Base-by-base conservation (phyloP, 345 rosid genomes). In the Murraya koenigii region DNA sequence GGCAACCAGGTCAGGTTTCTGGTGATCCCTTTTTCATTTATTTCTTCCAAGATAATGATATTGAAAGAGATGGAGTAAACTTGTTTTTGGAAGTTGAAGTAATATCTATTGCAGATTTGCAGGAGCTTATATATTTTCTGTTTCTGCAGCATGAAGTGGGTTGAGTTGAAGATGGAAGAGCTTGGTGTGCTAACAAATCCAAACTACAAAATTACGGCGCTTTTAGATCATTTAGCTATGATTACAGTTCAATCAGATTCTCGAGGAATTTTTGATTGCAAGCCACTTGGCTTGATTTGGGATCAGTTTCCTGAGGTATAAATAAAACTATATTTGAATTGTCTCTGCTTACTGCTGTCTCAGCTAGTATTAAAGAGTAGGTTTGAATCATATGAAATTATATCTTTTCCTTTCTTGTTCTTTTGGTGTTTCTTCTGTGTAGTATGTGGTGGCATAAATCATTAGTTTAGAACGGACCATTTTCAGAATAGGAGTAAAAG, bases 111-210 rank as follows among this genome's bases (percentile, higher is more conserved):
- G 17, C 26, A 9, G 59, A 56, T 9, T 30, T 35, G 17, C 26
- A 9, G 59, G 44, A 62, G 59, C 66, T 63, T 55, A 38, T 52
- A 32, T 32, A 17, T 1, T 63, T 30, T 76, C 66, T 63, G 28
- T 61, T 78, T 63, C 54, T 85, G 80, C 87, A 92, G 99, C 89
- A 94, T 94, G 99, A 94, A 88, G 84, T 91, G 98, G 99, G 95
- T 96, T 82, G 99, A 92, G 84, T 76, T 96, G 87, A 96, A 96
- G 90, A 96, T 96, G 99, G 94, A 81, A 82, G 95, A 96, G 79
- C 94, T 96, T n/a, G 97, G 99, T 61, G 98, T 94, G 25, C 88
- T 96, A 28, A 83, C 77, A 84, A 91, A 96, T 83, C 93, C 95
- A 1, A 88, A 88, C 85, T 94, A 96, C 88, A 96, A 96, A 85